Evolutionary conservation across 352 stramenopile species (phyloP), one percentile per base, ranked within the genome.

Genomic region (Phytophthora cactorum): DNA sequence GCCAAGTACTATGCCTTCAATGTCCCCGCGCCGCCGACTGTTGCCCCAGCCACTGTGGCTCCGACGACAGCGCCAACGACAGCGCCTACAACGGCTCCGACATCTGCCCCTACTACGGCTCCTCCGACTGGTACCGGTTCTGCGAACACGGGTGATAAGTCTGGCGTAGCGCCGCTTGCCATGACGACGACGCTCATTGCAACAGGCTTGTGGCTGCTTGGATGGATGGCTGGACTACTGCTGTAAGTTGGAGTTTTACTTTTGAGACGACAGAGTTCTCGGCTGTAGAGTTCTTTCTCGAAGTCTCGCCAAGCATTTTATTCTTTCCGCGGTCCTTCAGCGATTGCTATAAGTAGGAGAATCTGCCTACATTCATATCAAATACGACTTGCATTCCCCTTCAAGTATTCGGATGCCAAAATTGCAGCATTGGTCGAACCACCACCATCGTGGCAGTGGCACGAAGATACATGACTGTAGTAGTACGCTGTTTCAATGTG

Each of bases 1-100:
- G 36, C 14, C 27, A 67, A 56, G 43, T 60, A 60, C 46, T 66
- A 52, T 22, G 41, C 39, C 5, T 53, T 59, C 29, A 53, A 59
- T 49, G 52, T 28, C 17, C 44, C 44, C 9, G 14, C 52, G 2
- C 52, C 52, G 6, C 52, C 52, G 14, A 36, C 39, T 38, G 11
- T 36, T 25, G 36, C 52, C 25, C 32, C 51, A 29, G 28, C 17
- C 22, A 51, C 44, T 32, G 44, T 32, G 9, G 7, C 51, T 57
- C 45, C 47, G 15, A 41, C 47, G 7, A 25, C 27, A 38, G 5
- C 44, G 5, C 9, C 44, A 38, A 50, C 44, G 29, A 7, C 50
- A 8, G n/a, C 32, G 4, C 52, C 52, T 12, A 49, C 52, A 8
- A 17, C 15, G 5, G 32, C n/a, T 7, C 51, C 51, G 27, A 57